Conservation (phyloP, 495 filamentous ascomycete species). For the Aspergillus conjunctus region DNA sequence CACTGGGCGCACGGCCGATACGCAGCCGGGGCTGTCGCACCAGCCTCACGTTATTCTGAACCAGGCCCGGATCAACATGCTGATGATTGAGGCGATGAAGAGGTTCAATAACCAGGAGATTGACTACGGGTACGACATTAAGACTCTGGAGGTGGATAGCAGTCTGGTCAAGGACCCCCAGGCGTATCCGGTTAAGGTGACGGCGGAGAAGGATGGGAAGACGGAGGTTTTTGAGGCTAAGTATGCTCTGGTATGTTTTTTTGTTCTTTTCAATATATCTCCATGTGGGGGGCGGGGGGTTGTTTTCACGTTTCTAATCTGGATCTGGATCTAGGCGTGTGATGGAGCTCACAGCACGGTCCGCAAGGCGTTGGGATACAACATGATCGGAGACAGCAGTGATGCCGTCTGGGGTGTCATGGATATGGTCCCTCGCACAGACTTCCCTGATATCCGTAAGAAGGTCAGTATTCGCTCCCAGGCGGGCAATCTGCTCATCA, state of each 20-base stretch:
- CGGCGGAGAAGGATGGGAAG: slow-evolving; percentile 52
- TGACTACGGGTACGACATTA: slow-evolving; percentile 64
- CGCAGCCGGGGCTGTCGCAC: slow-evolving; percentile 64
- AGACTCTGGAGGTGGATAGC: slow-evolving; percentile 55
- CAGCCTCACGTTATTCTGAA: slow-evolving; percentile 76
- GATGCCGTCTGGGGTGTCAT: slow-evolving; percentile 83
- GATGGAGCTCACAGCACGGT: slow-evolving; percentile 77
- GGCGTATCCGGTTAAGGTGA: slow-evolving; percentile 57
- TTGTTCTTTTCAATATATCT: slow-evolving; percentile 1
- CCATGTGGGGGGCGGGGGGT: not conserved
- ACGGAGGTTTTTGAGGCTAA: slow-evolving; percentile 61
- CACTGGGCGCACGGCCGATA: slow-evolving; percentile 59
- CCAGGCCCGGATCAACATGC: slow-evolving; percentile 70
- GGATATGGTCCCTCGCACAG: slow-evolving; percentile 73
- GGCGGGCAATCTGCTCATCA: slow-evolving; percentile 66
- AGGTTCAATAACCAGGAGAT: slow-evolving; percentile 50
- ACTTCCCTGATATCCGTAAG: slow-evolving; percentile 82
- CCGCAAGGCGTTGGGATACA: slow-evolving; percentile 65
- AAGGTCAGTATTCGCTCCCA: slow-evolving; percentile 64
- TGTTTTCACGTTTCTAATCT: not conserved
- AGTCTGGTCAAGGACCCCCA: slow-evolving; percentile 38
- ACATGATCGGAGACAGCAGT: slow-evolving; percentile 73
- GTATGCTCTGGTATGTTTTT: slow-evolving; percentile 63
- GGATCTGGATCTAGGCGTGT: slow-evolving; percentile 54
- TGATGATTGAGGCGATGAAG: slow-evolving; percentile 57